phyloP scores from a whole-genome alignment of 441 rosid species.

The Kokia cookei region DNA sequence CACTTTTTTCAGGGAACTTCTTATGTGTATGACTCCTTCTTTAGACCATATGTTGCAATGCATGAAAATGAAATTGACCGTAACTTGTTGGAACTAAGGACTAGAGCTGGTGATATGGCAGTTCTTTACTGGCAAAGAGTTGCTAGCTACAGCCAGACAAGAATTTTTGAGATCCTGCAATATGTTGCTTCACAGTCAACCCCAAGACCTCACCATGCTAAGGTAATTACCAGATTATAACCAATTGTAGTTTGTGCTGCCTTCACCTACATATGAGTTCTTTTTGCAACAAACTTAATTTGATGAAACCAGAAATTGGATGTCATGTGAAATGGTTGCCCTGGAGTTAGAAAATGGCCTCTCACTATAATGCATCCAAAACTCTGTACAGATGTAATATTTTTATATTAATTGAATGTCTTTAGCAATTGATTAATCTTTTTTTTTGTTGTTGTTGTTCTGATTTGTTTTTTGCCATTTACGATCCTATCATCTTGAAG shows the following conservation, averaged over 20 bases:
- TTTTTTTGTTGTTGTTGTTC: background rate
- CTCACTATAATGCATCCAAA: background rate
- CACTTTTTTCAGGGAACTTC: constrained; percentile 64
- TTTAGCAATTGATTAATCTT: background rate
- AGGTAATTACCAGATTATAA: constrained; percentile 33
- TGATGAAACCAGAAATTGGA: background rate
- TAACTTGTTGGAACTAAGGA: constrained; percentile 72
- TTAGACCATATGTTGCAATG: constrained; percentile 78
- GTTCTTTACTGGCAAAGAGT: constrained; percentile 72
- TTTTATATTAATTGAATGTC: background rate
- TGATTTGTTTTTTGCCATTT: background rate
- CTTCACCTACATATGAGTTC: background rate
- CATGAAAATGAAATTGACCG: constrained; percentile 94
- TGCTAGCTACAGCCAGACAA: constrained; percentile 77
- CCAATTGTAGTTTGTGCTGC: background rate
- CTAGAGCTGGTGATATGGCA: constrained; percentile 80
- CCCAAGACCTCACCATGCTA: constrained; percentile 44
- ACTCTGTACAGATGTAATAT: background rate
- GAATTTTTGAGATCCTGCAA: constrained; percentile 75
- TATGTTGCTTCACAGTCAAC: constrained; percentile 72
- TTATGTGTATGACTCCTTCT: constrained; percentile 87
- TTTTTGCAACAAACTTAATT: background rate
- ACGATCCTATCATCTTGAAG: background rate
- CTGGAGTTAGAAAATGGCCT: background rate
- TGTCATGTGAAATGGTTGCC: background rate